Base-by-base conservation (phyloP, 345 rosid species). In the Eutrema japonicum region DNA sequence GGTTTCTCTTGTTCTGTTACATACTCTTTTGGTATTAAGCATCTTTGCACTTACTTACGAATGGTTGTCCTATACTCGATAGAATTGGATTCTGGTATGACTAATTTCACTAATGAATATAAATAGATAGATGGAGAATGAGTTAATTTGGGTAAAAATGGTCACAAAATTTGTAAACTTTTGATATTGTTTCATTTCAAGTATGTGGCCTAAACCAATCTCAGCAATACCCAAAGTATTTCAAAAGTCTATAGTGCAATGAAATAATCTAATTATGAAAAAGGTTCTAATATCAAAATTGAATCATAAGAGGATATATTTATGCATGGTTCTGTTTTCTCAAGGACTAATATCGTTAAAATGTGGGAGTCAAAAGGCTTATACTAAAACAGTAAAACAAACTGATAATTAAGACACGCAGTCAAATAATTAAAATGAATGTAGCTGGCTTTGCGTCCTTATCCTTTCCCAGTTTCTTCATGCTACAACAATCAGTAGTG, bases 381-480 rank as follows among this genome's bases (percentile, higher is more conserved):
- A 38, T 29, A 48, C 10, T 14, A 27, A 33, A 65, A 63, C 6
- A 52, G 12, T 64, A 36, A 16, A 64, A 46, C 27, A 56, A 7
- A 14, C 1, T 37, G 51, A 65, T 54, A 49, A 14, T 3, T 5
- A 14, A 36, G 52, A 56, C 71, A 65, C 50, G 71, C 6, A 57
- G 49, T 48, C 26, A 61, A 13, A 56, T 8, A 0, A 38, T 12
- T 8, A 43, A 55, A 75, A 75, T 68, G 79, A 61, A 76, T 4
- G 18, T 53, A 69, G 51, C 16, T n/a, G 51, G 16, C 30, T 53
- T 76, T 27, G 32, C 74, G 75, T 76, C 75, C 16, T 4, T 29
- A 61, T 69, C 30, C 70, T 27, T 36, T 2, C 0, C 14, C 8
- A 37, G 0, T 53, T 68, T 62, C 46, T 76, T 18, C 79, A 76